These are phyloP conservation scores for Penicillium sp. DNA, from an alignment of 2,329 filamentous ascomycete genomes.

Conservation along the genomic window DNA sequence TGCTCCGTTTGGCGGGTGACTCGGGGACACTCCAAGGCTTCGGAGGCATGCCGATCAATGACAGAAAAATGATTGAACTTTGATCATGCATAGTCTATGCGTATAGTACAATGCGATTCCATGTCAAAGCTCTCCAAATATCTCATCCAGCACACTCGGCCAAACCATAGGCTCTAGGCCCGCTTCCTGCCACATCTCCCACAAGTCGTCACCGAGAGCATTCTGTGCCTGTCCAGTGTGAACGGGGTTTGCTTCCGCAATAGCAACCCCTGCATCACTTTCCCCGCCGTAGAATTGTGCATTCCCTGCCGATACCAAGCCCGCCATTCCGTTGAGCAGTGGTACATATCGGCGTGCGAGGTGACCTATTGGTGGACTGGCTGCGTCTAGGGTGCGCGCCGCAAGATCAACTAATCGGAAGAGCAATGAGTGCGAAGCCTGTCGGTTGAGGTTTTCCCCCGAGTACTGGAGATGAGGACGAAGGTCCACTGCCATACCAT, in stretches of 20 bases:
- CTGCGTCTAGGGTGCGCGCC: slow-evolving; percentile 7
- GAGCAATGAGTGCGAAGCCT: background rate
- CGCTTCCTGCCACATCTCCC: slow-evolving; percentile 11
- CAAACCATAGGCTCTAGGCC: slow-evolving; percentile 5
- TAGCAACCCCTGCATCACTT: no score
- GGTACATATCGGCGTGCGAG: slow-evolving; percentile 6
- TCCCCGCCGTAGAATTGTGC: background rate
- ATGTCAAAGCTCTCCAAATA: background rate
- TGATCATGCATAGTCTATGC: no score
- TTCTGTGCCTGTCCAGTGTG: background rate
- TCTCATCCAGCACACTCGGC: slow-evolving; percentile 1
- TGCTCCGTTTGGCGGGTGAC: no score
- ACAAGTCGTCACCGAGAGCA: slow-evolving; percentile 3
- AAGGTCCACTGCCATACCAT: background rate
- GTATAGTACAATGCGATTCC: no score
- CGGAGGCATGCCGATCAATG: no score
- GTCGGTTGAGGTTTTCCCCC: background rate
- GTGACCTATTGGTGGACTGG: slow-evolving; percentile 5
- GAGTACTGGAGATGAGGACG: background rate
- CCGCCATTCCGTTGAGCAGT: slow-evolving; percentile 2
- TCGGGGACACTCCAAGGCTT: no score
- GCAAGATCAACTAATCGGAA: slow-evolving; percentile 4
- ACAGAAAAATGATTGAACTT: no score
- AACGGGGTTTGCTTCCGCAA: background rate
- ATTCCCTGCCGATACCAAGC: background rate